Evolutionary conservation across 2,329 filamentous ascomycete genomes (phyloP).

Genomic region (Hymenoscyphus infarciens): DNA sequence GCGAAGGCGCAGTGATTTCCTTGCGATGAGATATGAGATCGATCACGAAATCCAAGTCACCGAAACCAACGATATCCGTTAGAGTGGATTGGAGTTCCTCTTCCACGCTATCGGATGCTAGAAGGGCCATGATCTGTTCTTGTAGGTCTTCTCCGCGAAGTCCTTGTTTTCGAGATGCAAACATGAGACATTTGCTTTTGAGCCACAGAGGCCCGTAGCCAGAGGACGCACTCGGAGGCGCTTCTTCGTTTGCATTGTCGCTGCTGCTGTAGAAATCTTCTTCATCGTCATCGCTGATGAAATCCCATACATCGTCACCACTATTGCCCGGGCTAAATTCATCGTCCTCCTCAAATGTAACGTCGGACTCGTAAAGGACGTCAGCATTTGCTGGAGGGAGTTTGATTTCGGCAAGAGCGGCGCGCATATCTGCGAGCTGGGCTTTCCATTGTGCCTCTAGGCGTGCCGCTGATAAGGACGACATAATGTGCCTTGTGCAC

Average conservation of each 20-base stretch:
- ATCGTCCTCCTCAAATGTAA: constrained; percentile 64
- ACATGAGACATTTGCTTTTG: constrained; percentile 58
- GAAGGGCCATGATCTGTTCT: constrained; percentile 70
- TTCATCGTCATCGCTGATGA: constrained; percentile 72
- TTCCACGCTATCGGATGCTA: constrained; percentile 65
- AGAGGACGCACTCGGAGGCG: constrained; percentile 26
- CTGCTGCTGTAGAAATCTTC: constrained; percentile 62
- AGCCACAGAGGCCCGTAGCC: constrained; percentile 68
- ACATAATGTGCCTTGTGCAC: constrained; percentile 16
- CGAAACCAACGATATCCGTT: constrained; percentile 87
- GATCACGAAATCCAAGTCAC: constrained; percentile 88
- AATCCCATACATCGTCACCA: constrained; percentile 87
- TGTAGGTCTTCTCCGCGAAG: constrained; percentile 68
- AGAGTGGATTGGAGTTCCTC: constrained; percentile 89
- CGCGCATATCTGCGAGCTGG: constrained; percentile 81
- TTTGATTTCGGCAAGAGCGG: constrained; percentile 72
- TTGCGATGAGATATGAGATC: constrained; percentile 78
- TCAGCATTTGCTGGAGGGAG: constrained; percentile 44
- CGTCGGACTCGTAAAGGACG: constrained; percentile 51
- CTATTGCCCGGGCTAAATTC: constrained; percentile 52
- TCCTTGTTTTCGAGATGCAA: constrained; percentile 62
- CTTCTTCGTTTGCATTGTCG: constrained; percentile 47
- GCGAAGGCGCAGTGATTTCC: constrained; percentile 55
- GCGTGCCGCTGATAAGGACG: constrained; percentile 21
- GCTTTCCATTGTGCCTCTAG: constrained; percentile 71